Base-by-base conservation (phyloP, 495 filamentous ascomycete species). In the Talaromyces trachyspermus region DNA sequence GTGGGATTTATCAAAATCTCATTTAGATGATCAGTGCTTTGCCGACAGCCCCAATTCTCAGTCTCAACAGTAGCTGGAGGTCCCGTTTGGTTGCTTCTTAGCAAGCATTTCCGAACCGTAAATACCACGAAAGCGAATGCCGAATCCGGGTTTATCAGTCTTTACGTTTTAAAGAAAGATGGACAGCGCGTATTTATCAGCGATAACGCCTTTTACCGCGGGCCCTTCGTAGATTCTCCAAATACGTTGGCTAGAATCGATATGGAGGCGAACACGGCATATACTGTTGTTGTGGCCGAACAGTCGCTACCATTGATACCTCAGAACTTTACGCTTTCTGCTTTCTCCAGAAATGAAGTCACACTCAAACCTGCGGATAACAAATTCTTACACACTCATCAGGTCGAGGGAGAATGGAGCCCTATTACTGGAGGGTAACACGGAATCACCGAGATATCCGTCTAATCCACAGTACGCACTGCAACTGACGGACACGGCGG, bases 181-280 rank as follows among this genome's bases (percentile, higher is more conserved):
- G 88, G 88, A n/a, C 70, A 81, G 20, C 73, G 82, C 33, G 80
- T 96, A 1, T 82, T 85, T 25, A 63, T 89, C 10, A 79, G 74
- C 43, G 86, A 91, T 43, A 76, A 73, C 8, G 72, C 79, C 15
- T 60, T 85, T 4, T 69, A 84, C 53, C 76, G 81, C 33, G 83
- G 85, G 1, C 82, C 86, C n/a, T 95, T 85, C 53, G 89, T 97
- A 27, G 90, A 95, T 61, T 91, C 89, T 2, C 89, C 90, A 10
- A 95, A 97, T 59, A 94, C 85, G 9, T 79, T 97, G 11, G 81
- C 92, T 24, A 79, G 83, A 46, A 74, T 94, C 32, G 79, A 86
- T 8, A 72, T 86, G 50, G 62, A 75, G 19, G 58, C 78, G 15
- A 57, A 65, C 19, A 68, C 71, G 17, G 68, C 72, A 1, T 90